A percentile compares a stretch with the other conserved stretches of the same genome.
These are phyloP conservation scores for Metroxylon sagu DNA, from an alignment of 176 grass and related monocot genomes.

Conservation along the genomic window DNA sequence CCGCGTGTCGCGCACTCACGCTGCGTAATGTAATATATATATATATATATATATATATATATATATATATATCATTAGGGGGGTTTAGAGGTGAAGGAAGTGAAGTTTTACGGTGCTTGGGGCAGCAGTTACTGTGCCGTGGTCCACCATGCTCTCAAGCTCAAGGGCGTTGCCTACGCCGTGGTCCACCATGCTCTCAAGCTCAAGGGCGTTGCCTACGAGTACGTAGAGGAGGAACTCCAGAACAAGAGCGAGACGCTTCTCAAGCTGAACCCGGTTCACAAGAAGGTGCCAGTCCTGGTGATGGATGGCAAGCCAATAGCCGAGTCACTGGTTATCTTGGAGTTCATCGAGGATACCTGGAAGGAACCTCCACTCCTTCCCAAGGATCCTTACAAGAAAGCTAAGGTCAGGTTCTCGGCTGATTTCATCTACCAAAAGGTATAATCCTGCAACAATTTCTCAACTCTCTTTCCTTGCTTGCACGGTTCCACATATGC, in stretches of 20 bases:
- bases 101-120: constrained; percentile 29
- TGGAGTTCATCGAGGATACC: constrained; percentile 42
- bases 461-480: no score
- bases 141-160: no score
- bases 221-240: constrained; percentile 58
- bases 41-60: no score
- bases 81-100: no score
- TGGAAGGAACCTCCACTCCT: constrained; percentile 32
- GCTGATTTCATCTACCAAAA: constrained; percentile 30
- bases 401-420: constrained; percentile 40
- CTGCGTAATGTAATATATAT: no score
- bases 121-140: constrained; percentile 23
- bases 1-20: no score
- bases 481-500: no score
- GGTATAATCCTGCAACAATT: no score
- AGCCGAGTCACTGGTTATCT: constrained; percentile 30
- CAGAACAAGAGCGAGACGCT: constrained; percentile 35
- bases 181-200: no score
- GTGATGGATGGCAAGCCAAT: constrained; percentile 23
- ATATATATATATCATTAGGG: no score
- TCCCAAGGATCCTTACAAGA: constrained; percentile 10
- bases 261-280: constrained; percentile 27
- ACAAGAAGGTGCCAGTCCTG: constrained; percentile 44
- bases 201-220: constrained; percentile 39
- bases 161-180: no score